Evolutionary conservation across 1,139 yeast species (phyloP).

Genomic region (Geotrichum europaeum): DNA sequence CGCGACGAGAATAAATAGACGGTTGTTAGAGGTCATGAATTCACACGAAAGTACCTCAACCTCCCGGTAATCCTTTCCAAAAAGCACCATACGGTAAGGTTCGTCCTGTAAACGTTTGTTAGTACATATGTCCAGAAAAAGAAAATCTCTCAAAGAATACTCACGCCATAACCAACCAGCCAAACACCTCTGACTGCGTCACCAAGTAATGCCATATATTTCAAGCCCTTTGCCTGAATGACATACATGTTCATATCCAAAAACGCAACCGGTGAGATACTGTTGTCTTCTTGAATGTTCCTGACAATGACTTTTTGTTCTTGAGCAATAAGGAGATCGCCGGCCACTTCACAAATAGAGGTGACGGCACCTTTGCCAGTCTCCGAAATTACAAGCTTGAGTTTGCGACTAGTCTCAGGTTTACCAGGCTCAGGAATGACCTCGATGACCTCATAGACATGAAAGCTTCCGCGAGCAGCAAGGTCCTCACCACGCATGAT

Average conservation of each 20-base stretch:
- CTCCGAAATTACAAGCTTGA: slow-evolving; percentile 72
- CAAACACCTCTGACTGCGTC: slow-evolving; percentile 78
- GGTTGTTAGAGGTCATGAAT: slow-evolving; percentile 65
- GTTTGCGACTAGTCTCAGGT: slow-evolving; percentile 76
- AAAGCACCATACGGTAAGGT: slow-evolving; percentile 76
- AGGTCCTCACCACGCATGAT: slow-evolving; percentile 75
- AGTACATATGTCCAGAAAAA: background rate
- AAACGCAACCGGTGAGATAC: slow-evolving; percentile 88
- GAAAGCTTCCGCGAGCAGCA: slow-evolving; percentile 73
- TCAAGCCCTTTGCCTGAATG: slow-evolving; percentile 74
- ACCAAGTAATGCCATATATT: slow-evolving; percentile 70
- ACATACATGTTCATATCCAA: slow-evolving; percentile 77
- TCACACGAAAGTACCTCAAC: slow-evolving; percentile 61
- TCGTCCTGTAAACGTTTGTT: slow-evolving; percentile 42
- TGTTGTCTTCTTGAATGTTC: slow-evolving; percentile 74
- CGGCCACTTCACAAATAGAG: slow-evolving; percentile 72
- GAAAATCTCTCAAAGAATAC: slow-evolving; percentile 28
- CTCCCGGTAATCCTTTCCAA: slow-evolving; percentile 68
- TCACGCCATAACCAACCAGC: slow-evolving; percentile 72
- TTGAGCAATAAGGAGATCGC: slow-evolving; percentile 77
- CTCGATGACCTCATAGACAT: slow-evolving; percentile 67
- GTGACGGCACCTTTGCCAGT: slow-evolving; percentile 82
- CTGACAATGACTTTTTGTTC: slow-evolving; percentile 78
- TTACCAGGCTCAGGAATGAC: slow-evolving; percentile 86
- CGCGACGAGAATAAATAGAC: slow-evolving; percentile 59